Percentiles rank a stretch among this genome's conserved stretches.
Evolutionary conservation across 2,329 filamentous ascomycete species (phyloP).

Genomic region (Diplodia sapinea): DNA sequence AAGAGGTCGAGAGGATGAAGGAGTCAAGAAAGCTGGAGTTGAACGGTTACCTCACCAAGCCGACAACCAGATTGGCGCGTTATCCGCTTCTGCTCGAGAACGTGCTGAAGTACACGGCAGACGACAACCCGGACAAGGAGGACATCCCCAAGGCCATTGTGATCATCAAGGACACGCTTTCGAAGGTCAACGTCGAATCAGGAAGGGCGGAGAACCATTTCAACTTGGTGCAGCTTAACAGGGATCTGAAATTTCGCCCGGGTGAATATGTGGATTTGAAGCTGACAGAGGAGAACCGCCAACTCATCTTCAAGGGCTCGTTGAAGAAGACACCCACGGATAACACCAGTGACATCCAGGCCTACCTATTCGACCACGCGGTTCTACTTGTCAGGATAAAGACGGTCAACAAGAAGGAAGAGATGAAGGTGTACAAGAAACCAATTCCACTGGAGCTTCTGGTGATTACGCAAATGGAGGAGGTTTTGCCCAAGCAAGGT

Average conservation of each 20-base stretch:
- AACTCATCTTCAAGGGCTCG: constrained; percentile 90
- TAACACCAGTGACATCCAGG: constrained; percentile 80
- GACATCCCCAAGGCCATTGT: constrained; percentile 89
- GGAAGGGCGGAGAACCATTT: constrained; percentile 98
- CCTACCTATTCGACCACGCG: constrained; percentile 95
- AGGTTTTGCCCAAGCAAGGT: constrained; percentile 82
- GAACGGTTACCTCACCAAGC: constrained; percentile 97
- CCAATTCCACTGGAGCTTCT: constrained; percentile 94
- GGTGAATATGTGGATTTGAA: constrained; percentile 93
- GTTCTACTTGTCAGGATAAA: constrained; percentile 91
- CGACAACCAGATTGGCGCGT: constrained; percentile 90
- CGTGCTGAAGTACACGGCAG: constrained; percentile 87
- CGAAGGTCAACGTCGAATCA: constrained; percentile 89
- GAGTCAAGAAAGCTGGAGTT: constrained; percentile 96
- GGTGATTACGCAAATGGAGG: constrained; percentile 95
- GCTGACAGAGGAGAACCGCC: constrained; percentile 88
- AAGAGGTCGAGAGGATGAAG: constrained; percentile 93
- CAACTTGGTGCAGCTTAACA: constrained; percentile 89
- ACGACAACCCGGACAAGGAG: constrained; percentile 85
- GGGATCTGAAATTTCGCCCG: constrained; percentile 87
- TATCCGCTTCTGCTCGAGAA: constrained; percentile 93
- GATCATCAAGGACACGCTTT: constrained; percentile 85
- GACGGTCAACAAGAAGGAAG: constrained; percentile 88
- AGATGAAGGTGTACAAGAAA: constrained; percentile 92
- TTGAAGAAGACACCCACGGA: constrained; percentile 93